These are phyloP conservation scores for Oxyria digyna DNA, from an alignment of 148 eudicot genomes.

Conservation along the genomic window DNA sequence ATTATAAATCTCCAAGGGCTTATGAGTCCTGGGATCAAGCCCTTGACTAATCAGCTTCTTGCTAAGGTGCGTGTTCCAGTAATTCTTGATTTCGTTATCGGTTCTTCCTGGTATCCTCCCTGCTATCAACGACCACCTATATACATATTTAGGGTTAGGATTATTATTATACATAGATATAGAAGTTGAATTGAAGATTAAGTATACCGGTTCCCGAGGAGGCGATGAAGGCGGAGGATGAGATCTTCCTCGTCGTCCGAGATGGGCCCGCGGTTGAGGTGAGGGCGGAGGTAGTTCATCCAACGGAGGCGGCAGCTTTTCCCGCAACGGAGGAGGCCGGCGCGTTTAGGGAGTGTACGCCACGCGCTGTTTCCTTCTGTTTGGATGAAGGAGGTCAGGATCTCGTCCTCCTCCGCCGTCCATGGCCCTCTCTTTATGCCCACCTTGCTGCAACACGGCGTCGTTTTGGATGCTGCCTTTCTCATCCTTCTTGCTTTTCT, in stretches of 20 bases:
- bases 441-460: constrained; percentile 7
- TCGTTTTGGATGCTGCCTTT: background rate
- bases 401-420: constrained; percentile 8
- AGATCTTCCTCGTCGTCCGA: constrained; percentile 5
- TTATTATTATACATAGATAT: background rate
- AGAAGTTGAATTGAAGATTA: too few relatives aligned
- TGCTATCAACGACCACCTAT: constrained; percentile 3
- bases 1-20: background rate
- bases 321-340: constrained; percentile 9
- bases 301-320: constrained; percentile 9
- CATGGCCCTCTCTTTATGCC: constrained; percentile 3
- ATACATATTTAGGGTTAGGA: background rate
- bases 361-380: background rate
- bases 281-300: constrained; percentile 10
- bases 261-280: constrained; percentile 3
- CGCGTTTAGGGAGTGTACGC: constrained; percentile 5
- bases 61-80: constrained; percentile 6
- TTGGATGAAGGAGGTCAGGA: background rate
- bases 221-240: constrained; percentile 7
- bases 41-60: constrained; percentile 7
- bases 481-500: background rate
- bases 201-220: constrained; percentile 4
- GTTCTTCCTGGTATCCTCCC: constrained; percentile 2
- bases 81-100: constrained; percentile 5
- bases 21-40: constrained; percentile 2